A percentile compares a stretch with the other conserved stretches of the same genome.
phyloP scores from a whole-genome alignment of 2,329 filamentous ascomycete genomes.

The Colletotrichum lindemuthianum region DNA sequence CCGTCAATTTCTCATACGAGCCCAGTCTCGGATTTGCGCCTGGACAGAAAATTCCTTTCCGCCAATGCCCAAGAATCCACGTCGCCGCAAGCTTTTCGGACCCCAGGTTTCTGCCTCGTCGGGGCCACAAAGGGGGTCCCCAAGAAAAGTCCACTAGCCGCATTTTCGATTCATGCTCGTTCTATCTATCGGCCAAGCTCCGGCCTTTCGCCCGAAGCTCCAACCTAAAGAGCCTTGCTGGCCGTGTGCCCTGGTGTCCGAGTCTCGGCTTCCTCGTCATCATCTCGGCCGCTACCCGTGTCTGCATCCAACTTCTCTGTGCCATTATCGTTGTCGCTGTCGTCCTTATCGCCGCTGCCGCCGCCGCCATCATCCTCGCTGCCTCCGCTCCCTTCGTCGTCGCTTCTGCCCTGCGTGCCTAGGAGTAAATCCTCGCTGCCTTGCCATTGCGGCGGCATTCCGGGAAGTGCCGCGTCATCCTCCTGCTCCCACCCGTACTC shows the following conservation, averaged over 20 bases:
- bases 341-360: constrained; percentile 36
- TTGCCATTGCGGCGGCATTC: constrained; percentile 73
- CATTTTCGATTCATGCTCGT: constrained; percentile 34
- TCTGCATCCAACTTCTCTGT: constrained; percentile 34
- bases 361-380: constrained; percentile 35
- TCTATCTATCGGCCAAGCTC: constrained; percentile 35
- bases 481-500: constrained; percentile 79
- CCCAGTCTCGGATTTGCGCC: constrained; percentile 21
- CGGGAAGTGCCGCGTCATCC: constrained; percentile 69
- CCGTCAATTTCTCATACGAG: constrained; percentile 11
- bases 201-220: constrained; percentile 25
- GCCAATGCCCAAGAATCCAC: not conserved
- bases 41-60: constrained; percentile 7
- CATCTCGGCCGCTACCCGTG: constrained; percentile 34
- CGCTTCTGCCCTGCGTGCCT: constrained; percentile 53
- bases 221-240: constrained; percentile 9
- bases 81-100: constrained; percentile 9
- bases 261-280: constrained; percentile 31
- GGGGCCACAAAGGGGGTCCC: constrained; percentile 12
- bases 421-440: constrained; percentile 72
- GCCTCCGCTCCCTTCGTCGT: constrained; percentile 44
- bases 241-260: not conserved
- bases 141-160: constrained; percentile 8
- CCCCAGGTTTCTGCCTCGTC: constrained; percentile 3
- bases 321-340: constrained; percentile 32